Percentiles rank a stretch among this genome's conserved stretches.
Evolutionary conservation across 805 yeast species (phyloP).

Genomic region (Saccharomycopsis fermentans): DNA sequence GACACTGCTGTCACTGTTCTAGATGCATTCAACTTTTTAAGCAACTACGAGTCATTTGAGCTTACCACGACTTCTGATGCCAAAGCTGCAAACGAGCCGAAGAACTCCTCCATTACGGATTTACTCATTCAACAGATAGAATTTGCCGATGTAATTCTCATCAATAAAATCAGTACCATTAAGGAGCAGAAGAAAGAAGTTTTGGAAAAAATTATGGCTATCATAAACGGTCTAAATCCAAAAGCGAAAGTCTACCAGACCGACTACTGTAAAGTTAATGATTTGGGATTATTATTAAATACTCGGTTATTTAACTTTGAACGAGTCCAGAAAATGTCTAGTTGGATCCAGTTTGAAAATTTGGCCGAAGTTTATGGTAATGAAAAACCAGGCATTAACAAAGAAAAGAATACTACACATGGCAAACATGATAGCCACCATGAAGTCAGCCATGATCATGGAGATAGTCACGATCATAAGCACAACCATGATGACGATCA

Average conservation of each 20-base stretch:
- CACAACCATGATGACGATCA: too few species aligned
- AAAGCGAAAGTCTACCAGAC: constrained; percentile 31
- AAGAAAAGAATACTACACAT: constrained; percentile 1
- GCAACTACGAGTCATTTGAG: constrained; percentile 28
- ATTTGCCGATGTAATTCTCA: constrained; percentile 35
- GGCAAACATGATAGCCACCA: constrained; percentile 7
- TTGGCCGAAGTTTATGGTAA: constrained; percentile 4
- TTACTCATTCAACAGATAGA: constrained; percentile 38
- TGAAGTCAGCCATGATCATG: background rate
- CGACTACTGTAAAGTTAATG: constrained; percentile 29
- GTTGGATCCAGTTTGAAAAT: constrained; percentile 9
- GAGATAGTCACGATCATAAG: too few species aligned
- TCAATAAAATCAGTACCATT: constrained; percentile 30
- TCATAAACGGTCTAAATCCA: constrained; percentile 32
- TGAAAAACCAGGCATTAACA: background rate
- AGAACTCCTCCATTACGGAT: constrained; percentile 28
- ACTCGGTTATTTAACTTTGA: constrained; percentile 33
- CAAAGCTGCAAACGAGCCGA: constrained; percentile 2
- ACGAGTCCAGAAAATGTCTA: constrained; percentile 17
- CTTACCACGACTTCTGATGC: constrained; percentile 17
- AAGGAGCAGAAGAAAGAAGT: constrained; percentile 20
- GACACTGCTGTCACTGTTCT: constrained; percentile 40
- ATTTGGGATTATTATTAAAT: constrained; percentile 27
- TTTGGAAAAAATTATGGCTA: constrained; percentile 24
- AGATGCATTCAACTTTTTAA: constrained; percentile 32